Evolutionary conservation across 2,329 filamentous ascomycete genomes (phyloP).

Genomic region (Phialemoniopsis sp.): DNA sequence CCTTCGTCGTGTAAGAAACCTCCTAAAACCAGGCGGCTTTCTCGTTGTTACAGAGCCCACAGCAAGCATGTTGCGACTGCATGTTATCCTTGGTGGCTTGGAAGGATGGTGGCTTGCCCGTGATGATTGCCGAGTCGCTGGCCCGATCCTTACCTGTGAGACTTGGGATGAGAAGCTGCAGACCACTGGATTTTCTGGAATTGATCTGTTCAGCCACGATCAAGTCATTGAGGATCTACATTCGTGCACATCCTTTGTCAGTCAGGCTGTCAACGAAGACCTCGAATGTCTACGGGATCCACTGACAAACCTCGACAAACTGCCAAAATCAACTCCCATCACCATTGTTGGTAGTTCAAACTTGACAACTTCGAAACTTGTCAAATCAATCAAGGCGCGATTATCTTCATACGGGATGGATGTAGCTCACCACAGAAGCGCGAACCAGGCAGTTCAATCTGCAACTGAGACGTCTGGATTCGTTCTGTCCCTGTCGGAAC

Average conservation of each 20-base stretch:
- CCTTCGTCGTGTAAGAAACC: slow-evolving; percentile 16
- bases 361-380: neutral
- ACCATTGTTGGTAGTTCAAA: neutral
- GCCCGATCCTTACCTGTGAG: slow-evolving; percentile 17
- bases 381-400: neutral
- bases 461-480: too few species aligned
- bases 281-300: neutral
- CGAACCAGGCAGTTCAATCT: too few species aligned
- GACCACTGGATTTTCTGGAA: slow-evolving; percentile 16
- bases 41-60: slow-evolving; percentile 21
- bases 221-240: slow-evolving; percentile 2
- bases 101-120: slow-evolving; percentile 25
- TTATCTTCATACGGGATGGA: neutral
- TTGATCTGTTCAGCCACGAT: slow-evolving; percentile 19
- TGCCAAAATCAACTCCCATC: neutral
- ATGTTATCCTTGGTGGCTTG: slow-evolving; percentile 22
- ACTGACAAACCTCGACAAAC: neutral
- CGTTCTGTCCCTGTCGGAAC: too few species aligned
- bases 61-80: slow-evolving; percentile 18
- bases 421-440: too few species aligned
- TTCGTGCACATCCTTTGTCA: slow-evolving; percentile 4
- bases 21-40: slow-evolving; percentile 23
- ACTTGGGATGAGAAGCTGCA: slow-evolving; percentile 20
- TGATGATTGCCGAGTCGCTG: slow-evolving; percentile 19
- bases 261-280: neutral